phyloP scores from a whole-genome alignment of 1,139 yeast species.

The Blastobotrys ciferrii region DNA sequence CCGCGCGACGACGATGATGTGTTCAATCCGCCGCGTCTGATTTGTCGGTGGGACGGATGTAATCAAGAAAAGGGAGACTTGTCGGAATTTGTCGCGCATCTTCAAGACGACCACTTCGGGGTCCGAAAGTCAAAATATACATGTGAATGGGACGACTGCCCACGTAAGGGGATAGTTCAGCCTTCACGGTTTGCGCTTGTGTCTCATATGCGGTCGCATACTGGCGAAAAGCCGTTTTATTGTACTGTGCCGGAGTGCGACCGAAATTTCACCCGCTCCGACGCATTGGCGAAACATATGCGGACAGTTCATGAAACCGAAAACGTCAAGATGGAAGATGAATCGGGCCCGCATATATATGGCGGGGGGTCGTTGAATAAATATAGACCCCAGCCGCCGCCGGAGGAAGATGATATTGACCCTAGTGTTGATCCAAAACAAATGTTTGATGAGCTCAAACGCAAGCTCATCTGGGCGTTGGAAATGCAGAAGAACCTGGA shows the following conservation, averaged over 20 bases:
- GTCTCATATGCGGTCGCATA: slow-evolving; percentile 63
- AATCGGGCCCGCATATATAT: slow-evolving; percentile 12
- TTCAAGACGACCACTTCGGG: slow-evolving; percentile 41
- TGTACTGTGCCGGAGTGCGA: slow-evolving; percentile 73
- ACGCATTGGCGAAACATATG: slow-evolving; percentile 63
- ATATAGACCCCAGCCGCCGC: slow-evolving; percentile 10
- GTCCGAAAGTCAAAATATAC: slow-evolving; percentile 45
- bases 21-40: slow-evolving; percentile 14
- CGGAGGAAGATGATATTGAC: slow-evolving; percentile 16
- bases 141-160: slow-evolving; percentile 65
- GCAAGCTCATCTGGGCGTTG: slow-evolving; percentile 47
- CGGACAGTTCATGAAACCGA: slow-evolving; percentile 58
- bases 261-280: slow-evolving; percentile 56
- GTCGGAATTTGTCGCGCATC: slow-evolving; percentile 40
- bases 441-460: slow-evolving; percentile 36
- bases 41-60: slow-evolving; percentile 44
- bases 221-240: slow-evolving; percentile 65
- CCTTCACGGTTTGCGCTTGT: slow-evolving; percentile 60
- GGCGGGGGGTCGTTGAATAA: slow-evolving; percentile 13
- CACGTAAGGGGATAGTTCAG: slow-evolving; percentile 52
- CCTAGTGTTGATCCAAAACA: slow-evolving; percentile 28
- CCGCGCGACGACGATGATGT: slow-evolving; percentile 18
- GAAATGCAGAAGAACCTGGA: slow-evolving; percentile 49
- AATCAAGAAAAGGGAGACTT: slow-evolving; percentile 31
- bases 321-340: slow-evolving; percentile 9